Evolutionary conservation across 352 stramenopile genomes (phyloP), one percentile per base, ranked within the genome.

Genomic region (Globisporangium alternatum): DNA sequence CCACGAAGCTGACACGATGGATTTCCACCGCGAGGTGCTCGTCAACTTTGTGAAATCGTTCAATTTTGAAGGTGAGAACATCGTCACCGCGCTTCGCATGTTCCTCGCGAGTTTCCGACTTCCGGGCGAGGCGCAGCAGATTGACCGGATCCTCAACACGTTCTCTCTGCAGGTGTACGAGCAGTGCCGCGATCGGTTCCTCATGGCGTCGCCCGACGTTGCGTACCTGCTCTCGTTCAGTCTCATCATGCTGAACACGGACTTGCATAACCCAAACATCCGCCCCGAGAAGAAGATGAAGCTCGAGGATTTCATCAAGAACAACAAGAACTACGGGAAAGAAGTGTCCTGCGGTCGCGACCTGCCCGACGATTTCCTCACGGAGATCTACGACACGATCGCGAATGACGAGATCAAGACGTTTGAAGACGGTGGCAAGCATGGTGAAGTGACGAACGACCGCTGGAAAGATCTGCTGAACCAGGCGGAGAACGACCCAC

Each of bases 201-300:
- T 97, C 33, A 90, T 97, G 75, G 82, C 88, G 25, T 96, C 87
- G 2, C 68, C 87, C 5, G 90, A 97, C 48, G 89, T 97, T n/a
- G 86, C 90, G 3, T 97, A 96, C 70, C 62, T 97, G 56, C 69
- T 97, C 1, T 94, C 81, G 13, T 97, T 97, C 67, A 94, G 83
- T 55, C 64, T 96, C 56, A 96, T 96, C 62, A 95, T 96, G 86
- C 75, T 95, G 5, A 95, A 95, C 60, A 93, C 87, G 28, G 89
- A 96, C 71, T 59, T 95, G 8, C 87, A 96, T 65, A 96, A 96
- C 64, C 62, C 83, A 17, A 96, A 96, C 55, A 95, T 96, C 55
- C 75, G 78, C 5, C 62, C 70, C 0, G 87, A 96, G 52, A 90
- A 91, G 64, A 95, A 94, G 54, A 97, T 96, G 90, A 89, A 86